Evolutionary conservation across 2,329 filamentous ascomycete genomes (phyloP).

Genomic region (Sporothrix brunneoviolacea): DNA sequence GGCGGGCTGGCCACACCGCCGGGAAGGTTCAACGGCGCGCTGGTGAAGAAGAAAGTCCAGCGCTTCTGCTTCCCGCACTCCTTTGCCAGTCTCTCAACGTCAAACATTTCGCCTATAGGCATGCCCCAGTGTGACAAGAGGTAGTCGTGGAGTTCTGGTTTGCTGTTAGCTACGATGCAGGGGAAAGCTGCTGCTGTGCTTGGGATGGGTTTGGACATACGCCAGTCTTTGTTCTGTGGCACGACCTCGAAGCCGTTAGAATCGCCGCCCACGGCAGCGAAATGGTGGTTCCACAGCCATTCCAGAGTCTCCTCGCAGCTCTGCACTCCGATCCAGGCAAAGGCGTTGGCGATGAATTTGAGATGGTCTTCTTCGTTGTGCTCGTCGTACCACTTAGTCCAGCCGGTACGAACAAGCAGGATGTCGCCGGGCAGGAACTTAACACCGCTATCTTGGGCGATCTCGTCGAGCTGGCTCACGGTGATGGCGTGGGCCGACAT

Average conservation of each 20-base stretch:
- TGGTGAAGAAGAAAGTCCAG: conserved; percentile 58
- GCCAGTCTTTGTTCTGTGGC: conserved; percentile 17
- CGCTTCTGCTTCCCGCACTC: conserved; percentile 45
- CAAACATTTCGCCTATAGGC: conserved; percentile 49
- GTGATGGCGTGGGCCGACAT: conserved; percentile 48
- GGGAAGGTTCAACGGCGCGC: conserved; percentile 51
- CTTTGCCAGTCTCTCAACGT: conserved; percentile 46
- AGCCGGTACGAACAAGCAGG: conserved; percentile 58
- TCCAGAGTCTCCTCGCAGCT: conserved; percentile 46
- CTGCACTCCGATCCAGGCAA: conserved; percentile 31
- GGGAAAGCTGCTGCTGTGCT: too few relatives aligned
- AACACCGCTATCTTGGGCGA: conserved; percentile 53
- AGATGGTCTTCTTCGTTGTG: conserved; percentile 31
- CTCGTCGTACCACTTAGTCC: conserved; percentile 50
- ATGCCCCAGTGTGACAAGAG: conserved; percentile 46
- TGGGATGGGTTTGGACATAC: too few relatives aligned
- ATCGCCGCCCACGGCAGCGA: conserved; percentile 60
- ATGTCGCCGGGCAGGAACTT: conserved; percentile 60
- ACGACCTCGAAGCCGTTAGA: conserved; percentile 51
- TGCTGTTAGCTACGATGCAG: too few relatives aligned
- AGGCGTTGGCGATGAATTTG: conserved; percentile 25
- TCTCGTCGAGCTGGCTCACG: conserved; percentile 47
- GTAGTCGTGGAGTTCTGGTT: conserved; percentile 41
- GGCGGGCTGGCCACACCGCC: conserved; percentile 43
- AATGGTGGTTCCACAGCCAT: conserved; percentile 65